These are phyloP conservation scores for Sporothrix brasiliensis DNA, from an alignment of 2,329 filamentous ascomycete species.

Conservation along the genomic window DNA sequence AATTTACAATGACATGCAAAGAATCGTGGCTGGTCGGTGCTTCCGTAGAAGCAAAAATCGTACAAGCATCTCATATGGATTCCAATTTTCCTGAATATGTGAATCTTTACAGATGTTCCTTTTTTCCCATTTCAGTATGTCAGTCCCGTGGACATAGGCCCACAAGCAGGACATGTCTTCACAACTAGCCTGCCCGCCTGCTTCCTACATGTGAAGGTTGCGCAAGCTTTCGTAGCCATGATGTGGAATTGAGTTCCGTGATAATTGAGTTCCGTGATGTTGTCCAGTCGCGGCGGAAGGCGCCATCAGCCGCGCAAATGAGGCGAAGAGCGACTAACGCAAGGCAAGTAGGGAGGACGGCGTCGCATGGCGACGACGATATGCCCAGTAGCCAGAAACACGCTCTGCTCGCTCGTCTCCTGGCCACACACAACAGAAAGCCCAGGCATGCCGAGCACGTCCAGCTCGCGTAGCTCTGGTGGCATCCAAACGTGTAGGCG, in stretches of 20 bases:
- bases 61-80: background rate
- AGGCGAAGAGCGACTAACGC: background rate
- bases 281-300: background rate
- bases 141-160: background rate
- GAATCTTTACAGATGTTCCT: background rate
- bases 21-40: background rate
- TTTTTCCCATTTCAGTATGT: constrained; percentile 9
- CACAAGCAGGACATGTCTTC: background rate
- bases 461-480: constrained; percentile 1
- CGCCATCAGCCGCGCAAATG: constrained; percentile 11
- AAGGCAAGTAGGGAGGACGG: background rate
- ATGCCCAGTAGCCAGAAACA: constrained; percentile 7
- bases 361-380: background rate
- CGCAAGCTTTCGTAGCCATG: background rate
- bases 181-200: background rate
- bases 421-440: background rate
- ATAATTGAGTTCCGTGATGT: no score
- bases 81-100: background rate
- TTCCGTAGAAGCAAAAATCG: background rate
- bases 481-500: background rate
- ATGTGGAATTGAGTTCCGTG: constrained; percentile 10
- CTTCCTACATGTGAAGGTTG: background rate
- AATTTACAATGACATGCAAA: background rate
- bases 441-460: background rate
- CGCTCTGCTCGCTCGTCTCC: background rate